Conservation (phyloP, 2,329 filamentous ascomycete genomes). For the Colletotrichum australisinense region DNA sequence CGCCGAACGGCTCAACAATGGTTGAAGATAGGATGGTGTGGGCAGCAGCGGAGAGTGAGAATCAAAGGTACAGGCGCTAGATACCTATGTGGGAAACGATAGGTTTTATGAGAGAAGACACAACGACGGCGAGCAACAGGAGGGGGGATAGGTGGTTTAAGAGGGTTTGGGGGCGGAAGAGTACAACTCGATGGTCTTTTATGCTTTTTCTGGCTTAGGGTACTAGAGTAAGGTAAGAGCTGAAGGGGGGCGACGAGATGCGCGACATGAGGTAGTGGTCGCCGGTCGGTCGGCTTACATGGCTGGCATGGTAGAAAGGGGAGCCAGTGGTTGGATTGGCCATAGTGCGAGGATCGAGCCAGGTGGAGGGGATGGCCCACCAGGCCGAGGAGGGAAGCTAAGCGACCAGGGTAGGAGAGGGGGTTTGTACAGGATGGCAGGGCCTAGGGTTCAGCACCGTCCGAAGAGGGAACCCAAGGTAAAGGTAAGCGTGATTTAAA, state of each 20-base stretch:
- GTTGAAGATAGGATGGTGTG: background rate
- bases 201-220: conserved; percentile 29
- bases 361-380: background rate
- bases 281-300: background rate
- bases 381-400: background rate
- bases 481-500: background rate
- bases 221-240: background rate
- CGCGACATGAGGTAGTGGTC: background rate
- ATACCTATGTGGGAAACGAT: background rate
- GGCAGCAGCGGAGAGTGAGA: background rate
- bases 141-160: background rate
- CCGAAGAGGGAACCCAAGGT: background rate
- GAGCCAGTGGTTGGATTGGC: conserved; percentile 1
- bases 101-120: background rate
- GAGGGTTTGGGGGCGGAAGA: background rate
- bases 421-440: background rate
- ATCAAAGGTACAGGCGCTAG: background rate
- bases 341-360: background rate
- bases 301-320: conserved; percentile 6
- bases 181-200: conserved; percentile 17
- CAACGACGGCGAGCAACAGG: background rate
- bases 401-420: background rate
- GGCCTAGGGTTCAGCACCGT: background rate
- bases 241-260: conserved; percentile 10
- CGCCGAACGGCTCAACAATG: no score